Conservation (phyloP, 1,284 basidiomycete species). For the Schizophyllum commune region DNA sequence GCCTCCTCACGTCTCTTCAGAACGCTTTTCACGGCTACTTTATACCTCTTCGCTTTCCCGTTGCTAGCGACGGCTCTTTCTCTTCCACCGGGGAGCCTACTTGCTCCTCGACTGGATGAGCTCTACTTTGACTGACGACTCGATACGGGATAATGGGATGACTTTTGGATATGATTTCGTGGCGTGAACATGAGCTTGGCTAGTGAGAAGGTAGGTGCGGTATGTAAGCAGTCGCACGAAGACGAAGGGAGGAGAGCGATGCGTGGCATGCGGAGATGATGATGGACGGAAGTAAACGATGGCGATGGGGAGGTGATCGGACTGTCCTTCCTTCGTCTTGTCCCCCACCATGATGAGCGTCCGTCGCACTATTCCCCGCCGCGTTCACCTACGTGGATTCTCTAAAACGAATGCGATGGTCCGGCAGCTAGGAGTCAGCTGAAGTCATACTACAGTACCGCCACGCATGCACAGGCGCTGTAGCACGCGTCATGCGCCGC, state of each 20-base stretch:
- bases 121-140: not conserved
- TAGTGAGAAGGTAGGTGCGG: not conserved
- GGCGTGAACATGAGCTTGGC: not conserved
- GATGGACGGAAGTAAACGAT: no score
- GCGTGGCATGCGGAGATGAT: no score
- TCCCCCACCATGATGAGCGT: no score
- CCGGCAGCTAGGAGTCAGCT: not conserved
- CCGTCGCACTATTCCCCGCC: no score
- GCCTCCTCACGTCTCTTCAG: not conserved
- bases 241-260: no score
- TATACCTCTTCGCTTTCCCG: not conserved
- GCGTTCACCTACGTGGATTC: no score
- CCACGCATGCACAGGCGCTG: not conserved
- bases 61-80: not conserved
- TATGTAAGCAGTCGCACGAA: no score
- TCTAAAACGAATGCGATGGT: no score
- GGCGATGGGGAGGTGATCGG: no score
- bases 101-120: no score
- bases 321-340: no score
- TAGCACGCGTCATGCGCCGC: not conserved
- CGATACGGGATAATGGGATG: not conserved
- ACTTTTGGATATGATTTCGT: not conserved
- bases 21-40: not conserved
- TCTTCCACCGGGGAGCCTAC: no score
- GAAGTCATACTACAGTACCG: not conserved